phyloP scores from a whole-genome alignment of 805 yeast species.

The Candida coquimbonensis region DNA sequence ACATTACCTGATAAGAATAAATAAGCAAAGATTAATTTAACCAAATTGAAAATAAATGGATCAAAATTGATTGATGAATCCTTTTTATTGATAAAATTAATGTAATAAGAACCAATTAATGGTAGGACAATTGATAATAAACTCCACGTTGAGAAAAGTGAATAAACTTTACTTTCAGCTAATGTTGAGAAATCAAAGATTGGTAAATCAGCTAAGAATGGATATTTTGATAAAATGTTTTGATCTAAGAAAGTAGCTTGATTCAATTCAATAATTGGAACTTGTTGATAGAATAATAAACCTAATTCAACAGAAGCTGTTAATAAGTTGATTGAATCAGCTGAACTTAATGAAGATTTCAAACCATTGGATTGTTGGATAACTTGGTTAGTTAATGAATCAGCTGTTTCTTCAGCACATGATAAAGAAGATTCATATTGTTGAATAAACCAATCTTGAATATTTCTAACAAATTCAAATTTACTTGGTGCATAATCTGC shows the following conservation, averaged over 20 bases:
- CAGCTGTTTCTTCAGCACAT: constrained; percentile 13
- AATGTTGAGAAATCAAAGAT: constrained; percentile 14
- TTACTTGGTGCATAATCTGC: constrained; percentile 10
- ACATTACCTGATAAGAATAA: constrained; percentile 24
- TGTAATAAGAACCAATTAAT: constrained; percentile 21
- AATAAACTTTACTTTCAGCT: neutral
- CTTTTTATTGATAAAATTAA: constrained; percentile 24
- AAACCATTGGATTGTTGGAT: constrained; percentile 10
- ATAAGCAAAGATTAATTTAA: constrained; percentile 38
- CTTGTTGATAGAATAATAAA: constrained; percentile 11
- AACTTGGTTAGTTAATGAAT: constrained; percentile 5
- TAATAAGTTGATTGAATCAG: constrained; percentile 21
- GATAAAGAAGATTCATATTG: constrained; percentile 18
- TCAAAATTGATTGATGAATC: constrained; percentile 36
- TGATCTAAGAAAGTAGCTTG: constrained; percentile 18
- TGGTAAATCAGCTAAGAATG: constrained; percentile 8
- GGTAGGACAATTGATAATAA: constrained; percentile 18
- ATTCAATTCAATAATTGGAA: constrained; percentile 15
- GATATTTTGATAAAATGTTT: constrained; percentile 15
- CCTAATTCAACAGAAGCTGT: constrained; percentile 15
- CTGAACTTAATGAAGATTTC: constrained; percentile 21
- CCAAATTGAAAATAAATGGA: constrained; percentile 46
- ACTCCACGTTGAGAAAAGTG: constrained; percentile 20
- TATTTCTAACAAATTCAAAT: constrained; percentile 7
- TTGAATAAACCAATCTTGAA: constrained; percentile 18